These are phyloP conservation scores for Diaporthe eres DNA, from an alignment of 2,329 filamentous ascomycete genomes.

Conservation along the genomic window DNA sequence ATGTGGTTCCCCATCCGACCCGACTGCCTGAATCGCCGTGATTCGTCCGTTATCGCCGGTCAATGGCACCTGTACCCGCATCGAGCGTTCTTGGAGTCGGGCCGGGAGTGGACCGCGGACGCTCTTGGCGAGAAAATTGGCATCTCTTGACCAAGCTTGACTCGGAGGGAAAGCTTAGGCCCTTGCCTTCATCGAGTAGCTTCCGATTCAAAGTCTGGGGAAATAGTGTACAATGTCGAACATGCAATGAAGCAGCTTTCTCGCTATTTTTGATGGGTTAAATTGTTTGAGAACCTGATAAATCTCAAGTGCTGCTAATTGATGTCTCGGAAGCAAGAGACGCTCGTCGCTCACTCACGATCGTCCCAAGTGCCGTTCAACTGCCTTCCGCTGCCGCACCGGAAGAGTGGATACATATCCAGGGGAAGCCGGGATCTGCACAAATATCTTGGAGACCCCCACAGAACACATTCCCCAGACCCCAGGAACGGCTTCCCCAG, in stretches of 20 bases:
- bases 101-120: constrained; percentile 11
- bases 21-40: background rate
- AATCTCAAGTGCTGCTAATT: too few species aligned
- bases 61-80: constrained; percentile 9
- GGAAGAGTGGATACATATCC: constrained; percentile 14
- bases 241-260: background rate
- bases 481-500: constrained; percentile 17
- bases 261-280: background rate
- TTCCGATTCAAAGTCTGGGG: constrained; percentile 7
- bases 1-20: background rate
- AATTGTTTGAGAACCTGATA: background rate
- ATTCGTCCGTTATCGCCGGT: constrained; percentile 22
- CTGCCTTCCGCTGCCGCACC: constrained; percentile 27
- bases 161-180: background rate
- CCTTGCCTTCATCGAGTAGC: background rate
- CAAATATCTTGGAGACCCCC: constrained; percentile 23
- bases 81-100: background rate
- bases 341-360: background rate
- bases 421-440: constrained; percentile 17
- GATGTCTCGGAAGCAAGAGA: background rate
- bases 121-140: constrained; percentile 30
- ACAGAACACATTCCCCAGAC: constrained; percentile 29
- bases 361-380: background rate
- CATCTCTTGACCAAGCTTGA: constrained; percentile 32
- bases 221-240: background rate